A percentile compares a stretch with the other conserved stretches of the same genome.
Evolutionary conservation across 2,329 filamentous ascomycete genomes (phyloP).

Genomic region (Penicillium sp.): DNA sequence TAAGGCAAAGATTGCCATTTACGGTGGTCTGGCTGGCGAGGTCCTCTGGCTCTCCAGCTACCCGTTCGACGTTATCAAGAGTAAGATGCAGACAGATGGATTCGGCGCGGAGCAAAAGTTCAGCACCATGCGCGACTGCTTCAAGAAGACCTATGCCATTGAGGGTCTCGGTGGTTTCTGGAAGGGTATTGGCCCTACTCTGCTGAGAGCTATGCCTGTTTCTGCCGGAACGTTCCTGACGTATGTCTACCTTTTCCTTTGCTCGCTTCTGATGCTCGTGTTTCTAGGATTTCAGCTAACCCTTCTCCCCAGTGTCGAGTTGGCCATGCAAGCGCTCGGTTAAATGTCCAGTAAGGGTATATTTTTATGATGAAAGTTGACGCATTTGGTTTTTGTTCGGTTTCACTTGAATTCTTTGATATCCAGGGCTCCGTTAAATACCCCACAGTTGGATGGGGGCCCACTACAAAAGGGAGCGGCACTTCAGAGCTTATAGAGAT

Average conservation of each 20-base stretch:
- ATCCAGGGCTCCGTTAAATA: constrained; percentile 16
- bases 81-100: constrained; percentile 98
- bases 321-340: constrained; percentile 46
- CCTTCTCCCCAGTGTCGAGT: constrained; percentile 38
- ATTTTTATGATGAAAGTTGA: constrained; percentile 9
- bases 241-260: constrained; percentile 30
- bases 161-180: constrained; percentile 86
- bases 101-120: constrained; percentile 72
- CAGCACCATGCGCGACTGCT: constrained; percentile 82
- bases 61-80: constrained; percentile 96
- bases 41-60: constrained; percentile 91
- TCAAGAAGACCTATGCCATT: constrained; percentile 71
- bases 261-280: not conserved
- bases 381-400: constrained; percentile 5
- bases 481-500: constrained; percentile 1
- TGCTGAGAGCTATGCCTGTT: constrained; percentile 94
- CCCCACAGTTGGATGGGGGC: constrained; percentile 2
- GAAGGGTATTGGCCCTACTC: constrained; percentile 87
- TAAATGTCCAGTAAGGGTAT: constrained; percentile 19
- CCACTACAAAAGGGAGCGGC: constrained; percentile 6
- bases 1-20: constrained; percentile 81
- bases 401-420: constrained; percentile 15
- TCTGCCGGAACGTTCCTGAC: constrained; percentile 97
- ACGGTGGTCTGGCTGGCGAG: constrained; percentile 91
- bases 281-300: constrained; percentile 8